Evolutionary conservation across 148 eudicot genomes (phyloP), one percentile per base, ranked within the genome.

Genomic region (Silene latifolia): DNA sequence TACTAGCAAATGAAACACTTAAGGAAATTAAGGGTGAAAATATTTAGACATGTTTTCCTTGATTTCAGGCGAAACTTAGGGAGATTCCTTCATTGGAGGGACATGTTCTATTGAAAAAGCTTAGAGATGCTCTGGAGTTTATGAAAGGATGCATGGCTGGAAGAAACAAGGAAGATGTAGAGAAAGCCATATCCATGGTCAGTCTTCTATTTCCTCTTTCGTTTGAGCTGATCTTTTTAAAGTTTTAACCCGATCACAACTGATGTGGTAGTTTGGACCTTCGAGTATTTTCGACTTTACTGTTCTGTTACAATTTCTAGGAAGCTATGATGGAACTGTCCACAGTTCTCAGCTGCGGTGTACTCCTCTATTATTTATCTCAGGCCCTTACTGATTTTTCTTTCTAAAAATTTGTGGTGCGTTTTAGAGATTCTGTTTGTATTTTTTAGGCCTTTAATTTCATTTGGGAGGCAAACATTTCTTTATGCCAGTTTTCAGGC

Each of bases 21-120:
- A 54, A n/a, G 51, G 13, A 47, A 59, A 23, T 58, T 32, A 29
- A 54, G 76, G 46, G 42, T 3, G 35, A 4, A 32, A 53, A 20
- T 62, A 11, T 61, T 63, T 19, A 57, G 42, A 27, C 48, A 6
- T 48, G 17, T 23, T 73, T 70, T 57, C 59, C 23, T 56, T 67
- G 76, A 58, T 67, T 83, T 74, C 77, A 95, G 99, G 97, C 97
- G 15, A 95, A 90, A 84, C 77, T 92, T 67, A 86, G 86, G 80
- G 99, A 92, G 68, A 85, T 82, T 67, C 86, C 94, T 71, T 95
- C 99, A 67, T 82, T 95, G 72, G 99, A 95, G 76, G 99, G 99
- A 69, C 99, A 95, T 79, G 99, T 95, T 69, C 92, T 95, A 77
- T 76, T 95, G 80, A 95, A 92, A 84, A 95, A 95, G 83, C 89